Base-by-base conservation (phyloP, 306 rosid genomes). In the Gynostemma pentaphyllum region DNA sequence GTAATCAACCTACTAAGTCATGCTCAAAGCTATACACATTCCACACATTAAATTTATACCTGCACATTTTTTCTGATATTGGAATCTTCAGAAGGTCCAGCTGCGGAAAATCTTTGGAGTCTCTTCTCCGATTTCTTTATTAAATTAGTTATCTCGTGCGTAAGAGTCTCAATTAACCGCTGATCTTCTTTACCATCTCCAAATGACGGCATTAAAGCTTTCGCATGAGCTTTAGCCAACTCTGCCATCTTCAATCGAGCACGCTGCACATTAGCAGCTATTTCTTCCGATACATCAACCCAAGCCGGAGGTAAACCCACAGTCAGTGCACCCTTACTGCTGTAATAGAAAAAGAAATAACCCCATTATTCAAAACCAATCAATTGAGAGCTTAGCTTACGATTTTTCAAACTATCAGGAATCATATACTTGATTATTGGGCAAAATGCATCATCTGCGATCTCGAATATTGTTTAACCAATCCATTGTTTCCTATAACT, bases 221-320 rank as follows among this genome's bases (percentile, higher is more conserved):
- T 88, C 2, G 87, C 85, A 66, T 94, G 99, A 73, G 95, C 94
- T 82, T 84, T 94, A 67, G 87, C 79, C 66, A 94, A 78, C 80
- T 84, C 90, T 6, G 73, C 81, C 99, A 94, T 94, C 75, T 83
- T 88, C 54, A 54, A 67, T 26, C 90, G 87, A 15, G 97, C 90
- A 48, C 84, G 89, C 70, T 94, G 99, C 71, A 94, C 90, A 51
- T 84, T 75, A 57, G 79, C 79, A 23, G 95, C 80, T 86, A 94
- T 86, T 68, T 94, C 99, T 81, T 94, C 99, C 15, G 97, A 94
- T 16, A 88, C 72, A 84, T 88, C 97, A 67, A 94, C 97, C 99
- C 99, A 88, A 7, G 97, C 94, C 4, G 99, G 99, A 26, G 99
- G 96, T 51, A 92, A 81, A 68, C 97, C 99, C 64, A 94, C 86